A percentile compares a stretch with the other conserved stretches of the same genome.
Conservation (phyloP, 495 filamentous ascomycete genomes). For the Podospora australis region DNA sequence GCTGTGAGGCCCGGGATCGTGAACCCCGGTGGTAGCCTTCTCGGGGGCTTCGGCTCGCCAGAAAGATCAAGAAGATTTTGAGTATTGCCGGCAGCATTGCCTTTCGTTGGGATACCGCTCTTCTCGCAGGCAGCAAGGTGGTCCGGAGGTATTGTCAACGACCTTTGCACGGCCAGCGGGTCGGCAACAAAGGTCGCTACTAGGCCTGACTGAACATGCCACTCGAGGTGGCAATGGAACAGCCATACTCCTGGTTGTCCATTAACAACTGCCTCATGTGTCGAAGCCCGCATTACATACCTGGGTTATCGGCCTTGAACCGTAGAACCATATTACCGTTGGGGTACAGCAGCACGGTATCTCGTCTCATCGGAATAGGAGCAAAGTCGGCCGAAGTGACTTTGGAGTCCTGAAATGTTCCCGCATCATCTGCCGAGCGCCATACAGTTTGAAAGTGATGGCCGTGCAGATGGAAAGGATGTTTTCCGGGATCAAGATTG, state of each 20-base stretch:
- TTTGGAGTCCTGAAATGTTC: constrained; percentile 39
- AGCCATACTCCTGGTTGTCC: constrained; percentile 54
- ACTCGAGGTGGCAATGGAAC: constrained; percentile 67
- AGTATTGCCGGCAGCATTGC: constrained; percentile 74
- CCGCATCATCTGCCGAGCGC: constrained; percentile 38
- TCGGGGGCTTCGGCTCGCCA: constrained; percentile 52
- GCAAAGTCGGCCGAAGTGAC: constrained; percentile 35
- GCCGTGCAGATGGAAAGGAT: constrained; percentile 87
- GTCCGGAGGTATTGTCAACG: constrained; percentile 53
- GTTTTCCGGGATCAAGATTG: constrained; percentile 64
- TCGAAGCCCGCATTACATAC: constrained; percentile 15
- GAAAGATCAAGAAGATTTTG: constrained; percentile 56
- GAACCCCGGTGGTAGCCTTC: constrained; percentile 62
- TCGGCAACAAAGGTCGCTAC: constrained; percentile 63
- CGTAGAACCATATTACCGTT: constrained; percentile 57
- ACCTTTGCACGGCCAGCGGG: constrained; percentile 50
- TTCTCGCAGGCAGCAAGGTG: constrained; percentile 59
- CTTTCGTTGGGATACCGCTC: constrained; percentile 39
- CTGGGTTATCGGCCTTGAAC: constrained; percentile 62
- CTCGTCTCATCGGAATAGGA: constrained; percentile 45
- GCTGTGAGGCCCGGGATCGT: constrained; percentile 66
- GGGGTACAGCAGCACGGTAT: constrained; percentile 50
- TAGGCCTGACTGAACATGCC: constrained; percentile 62
- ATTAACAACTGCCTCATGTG: neutral
- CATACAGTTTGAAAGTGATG: constrained; percentile 66